Conservation (phyloP, 1,139 yeast genomes). For the Yamadazyma diddensiae region DNA sequence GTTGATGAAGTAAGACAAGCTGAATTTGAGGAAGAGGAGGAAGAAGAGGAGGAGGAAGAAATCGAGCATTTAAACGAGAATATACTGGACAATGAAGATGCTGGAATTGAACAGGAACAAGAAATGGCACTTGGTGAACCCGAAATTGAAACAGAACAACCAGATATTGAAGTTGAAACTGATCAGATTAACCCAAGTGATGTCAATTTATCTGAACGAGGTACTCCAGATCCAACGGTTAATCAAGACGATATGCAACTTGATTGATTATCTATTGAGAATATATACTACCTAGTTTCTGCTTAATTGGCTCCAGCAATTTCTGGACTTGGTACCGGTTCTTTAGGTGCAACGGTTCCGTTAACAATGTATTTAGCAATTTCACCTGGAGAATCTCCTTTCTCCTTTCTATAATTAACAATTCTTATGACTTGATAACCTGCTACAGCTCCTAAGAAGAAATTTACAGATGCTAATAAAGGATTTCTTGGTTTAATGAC, state of each 20-base stretch:
- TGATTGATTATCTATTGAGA: not conserved
- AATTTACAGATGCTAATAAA: conserved; percentile 87
- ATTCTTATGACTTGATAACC: conserved; percentile 79
- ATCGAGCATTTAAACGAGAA: too few relatives aligned
- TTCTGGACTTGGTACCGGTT: conserved; percentile 11
- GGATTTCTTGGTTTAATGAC: conserved; percentile 87
- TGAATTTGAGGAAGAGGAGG: conserved; percentile 19
- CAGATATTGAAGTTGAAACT: conserved; percentile 1
- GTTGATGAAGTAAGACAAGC: conserved; percentile 19
- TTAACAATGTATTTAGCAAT: conserved; percentile 56
- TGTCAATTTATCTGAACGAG: not conserved
- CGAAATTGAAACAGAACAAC: too few relatives aligned
- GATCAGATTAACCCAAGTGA: conserved; percentile 6
- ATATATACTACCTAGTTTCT: not conserved
- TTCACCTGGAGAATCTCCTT: conserved; percentile 50
- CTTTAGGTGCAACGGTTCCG: conserved; percentile 33
- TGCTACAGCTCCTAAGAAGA: conserved; percentile 89
- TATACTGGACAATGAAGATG: conserved; percentile 1
- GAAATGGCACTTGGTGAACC: conserved; percentile 5
- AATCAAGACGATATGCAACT: conserved; percentile 1
- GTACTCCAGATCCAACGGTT: not conserved
- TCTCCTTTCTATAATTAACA: conserved; percentile 53
- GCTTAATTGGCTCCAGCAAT: conserved; percentile 11
- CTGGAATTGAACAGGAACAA: conserved; percentile 1
- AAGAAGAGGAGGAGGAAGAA: conserved; percentile 6